phyloP scores from a whole-genome alignment of 164 flowering plant species.

The Sedum album region DNA sequence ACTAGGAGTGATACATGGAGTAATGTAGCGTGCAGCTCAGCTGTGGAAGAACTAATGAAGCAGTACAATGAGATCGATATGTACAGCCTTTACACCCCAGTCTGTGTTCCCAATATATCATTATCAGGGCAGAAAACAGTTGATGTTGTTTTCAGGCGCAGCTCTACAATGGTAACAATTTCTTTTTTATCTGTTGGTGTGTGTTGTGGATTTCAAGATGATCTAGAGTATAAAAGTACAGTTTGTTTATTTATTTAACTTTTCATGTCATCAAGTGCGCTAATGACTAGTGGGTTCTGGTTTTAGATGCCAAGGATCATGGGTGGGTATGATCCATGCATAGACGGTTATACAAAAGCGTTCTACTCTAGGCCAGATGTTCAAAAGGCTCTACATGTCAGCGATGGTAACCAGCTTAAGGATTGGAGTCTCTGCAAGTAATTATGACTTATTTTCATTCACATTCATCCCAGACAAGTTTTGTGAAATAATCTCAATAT shows the following conservation, averaged over 20 bases:
- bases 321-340: conserved; percentile 95
- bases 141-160: conserved; percentile 24
- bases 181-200: background rate
- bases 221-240: background rate
- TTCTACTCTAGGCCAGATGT: conserved; percentile 82
- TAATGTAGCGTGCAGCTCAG: conserved; percentile 36
- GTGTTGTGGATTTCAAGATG: no score
- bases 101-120: conserved; percentile 34
- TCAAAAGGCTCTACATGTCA: conserved; percentile 86
- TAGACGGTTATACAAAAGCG: conserved; percentile 53
- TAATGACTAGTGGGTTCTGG: background rate
- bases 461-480: background rate
- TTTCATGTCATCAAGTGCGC: background rate
- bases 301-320: conserved; percentile 69
- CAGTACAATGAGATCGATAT: conserved; percentile 78
- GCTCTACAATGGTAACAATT: conserved; percentile 49
- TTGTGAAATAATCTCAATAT: background rate
- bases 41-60: conserved; percentile 48
- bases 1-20: conserved; percentile 51
- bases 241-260: background rate
- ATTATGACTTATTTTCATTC: conserved; percentile 3
- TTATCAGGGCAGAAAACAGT: conserved; percentile 12
- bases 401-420: conserved; percentile 45
- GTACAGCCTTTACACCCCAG: conserved; percentile 80
- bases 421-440: conserved; percentile 98